phyloP scores from a whole-genome alignment of 805 yeast species.

The Wickerhamiella australiensis region DNA sequence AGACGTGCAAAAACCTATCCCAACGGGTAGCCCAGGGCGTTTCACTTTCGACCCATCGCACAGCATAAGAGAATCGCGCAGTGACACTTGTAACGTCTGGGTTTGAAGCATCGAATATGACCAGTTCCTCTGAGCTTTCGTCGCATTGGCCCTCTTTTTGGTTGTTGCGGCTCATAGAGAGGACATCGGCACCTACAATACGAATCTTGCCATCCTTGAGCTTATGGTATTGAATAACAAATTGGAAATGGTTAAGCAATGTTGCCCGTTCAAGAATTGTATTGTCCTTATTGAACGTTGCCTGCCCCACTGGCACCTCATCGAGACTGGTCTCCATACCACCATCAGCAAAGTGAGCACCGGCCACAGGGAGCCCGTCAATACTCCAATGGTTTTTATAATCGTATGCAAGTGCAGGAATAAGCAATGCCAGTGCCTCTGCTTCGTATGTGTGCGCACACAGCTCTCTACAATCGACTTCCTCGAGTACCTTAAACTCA shows the following conservation, averaged over 20 bases:
- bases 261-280: too few relatives aligned
- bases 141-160: slow-evolving; percentile 22
- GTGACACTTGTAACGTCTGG: slow-evolving; percentile 34
- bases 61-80: slow-evolving; percentile 79
- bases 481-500: slow-evolving; percentile 62
- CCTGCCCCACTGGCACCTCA: slow-evolving; percentile 14
- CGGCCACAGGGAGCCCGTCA: slow-evolving; percentile 92
- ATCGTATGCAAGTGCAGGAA: slow-evolving; percentile 66
- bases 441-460: slow-evolving; percentile 34
- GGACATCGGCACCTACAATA: slow-evolving; percentile 81
- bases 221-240: slow-evolving; percentile 70
- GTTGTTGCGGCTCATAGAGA: slow-evolving; percentile 48
- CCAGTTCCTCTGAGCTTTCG: slow-evolving; percentile 15
- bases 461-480: slow-evolving; percentile 52
- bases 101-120: slow-evolving; percentile 31
- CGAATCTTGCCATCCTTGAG: slow-evolving; percentile 57
- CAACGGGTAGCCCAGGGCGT: slow-evolving; percentile 97
- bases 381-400: slow-evolving; percentile 85
- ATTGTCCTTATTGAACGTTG: slow-evolving; percentile 13
- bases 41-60: slow-evolving; percentile 51
- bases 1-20: slow-evolving; percentile 90
- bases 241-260: slow-evolving; percentile 67
- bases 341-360: slow-evolving; percentile 35
- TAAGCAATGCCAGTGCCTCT: slow-evolving; percentile 31
- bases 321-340: slow-evolving; percentile 49